Base-by-base conservation (phyloP, 176 grass and related monocot species). In the Rhynchospora pubera region DNA sequence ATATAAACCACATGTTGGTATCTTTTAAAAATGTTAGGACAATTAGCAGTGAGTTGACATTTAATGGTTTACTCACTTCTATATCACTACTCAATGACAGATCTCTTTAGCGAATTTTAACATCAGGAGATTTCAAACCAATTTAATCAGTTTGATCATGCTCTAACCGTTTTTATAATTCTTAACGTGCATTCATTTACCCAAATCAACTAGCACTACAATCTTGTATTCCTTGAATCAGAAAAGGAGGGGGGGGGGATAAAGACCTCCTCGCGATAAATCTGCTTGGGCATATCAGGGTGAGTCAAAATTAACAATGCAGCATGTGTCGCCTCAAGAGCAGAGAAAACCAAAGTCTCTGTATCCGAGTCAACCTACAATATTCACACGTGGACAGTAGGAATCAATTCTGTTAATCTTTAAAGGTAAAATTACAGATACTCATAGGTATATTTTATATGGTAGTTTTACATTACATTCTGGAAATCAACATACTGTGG, bases 201-300 rank as follows among this genome's bases (percentile, higher is more conserved):
- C 50, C 19, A 46, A 24, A 43, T 22, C 19, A 22, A 23, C 19
- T 23, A 50, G 4, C 14, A 12, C 47, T 75, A 22, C 2, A 18
- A 73, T 73, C 45, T 73, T 73, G 23, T 50, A 51, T 24, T 6
- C n/a, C 43, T 73, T 19, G 66, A 80, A n/a, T 77, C 70, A 85
- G 7, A 68, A 43, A 66, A 79, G 22, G 43, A 58, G 44, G 81
- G 7, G 62, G 13, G 51, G 34, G 47, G 43, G 16, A 15, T 26
- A 8, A 83, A 78, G 87, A 96, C 97, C 87, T 99, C 97, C 89
- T 99, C 97, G 85, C 85, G 82, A 50, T 99, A 99, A 60, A 99
- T 83, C 78, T 99, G 93, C 87, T 99, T 99, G 85, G 97, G 97
- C 97, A 99, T 99, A 85, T 93, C 89, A 80, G 85, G 82, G 80